Evolutionary conservation across 257 asterid genomes (phyloP).

Genomic region (Nyctanthes arbortristis): DNA sequence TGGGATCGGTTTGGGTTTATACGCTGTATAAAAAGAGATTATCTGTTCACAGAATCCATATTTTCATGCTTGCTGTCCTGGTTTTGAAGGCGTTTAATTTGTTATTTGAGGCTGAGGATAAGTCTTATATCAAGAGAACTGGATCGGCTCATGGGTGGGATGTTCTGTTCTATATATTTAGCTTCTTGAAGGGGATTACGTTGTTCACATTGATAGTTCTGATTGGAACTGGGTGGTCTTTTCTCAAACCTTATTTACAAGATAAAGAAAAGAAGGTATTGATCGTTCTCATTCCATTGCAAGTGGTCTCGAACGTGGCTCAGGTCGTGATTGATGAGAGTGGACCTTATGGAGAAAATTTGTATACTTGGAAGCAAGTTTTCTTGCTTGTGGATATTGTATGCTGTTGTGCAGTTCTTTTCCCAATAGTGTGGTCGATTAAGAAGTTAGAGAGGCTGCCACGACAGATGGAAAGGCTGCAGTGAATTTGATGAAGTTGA

Average conservation of each 20-base stretch:
- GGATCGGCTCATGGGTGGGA: constrained; percentile 90
- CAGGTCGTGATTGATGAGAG: constrained; percentile 82
- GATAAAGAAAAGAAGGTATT: constrained; percentile 88
- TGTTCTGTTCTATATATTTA: constrained; percentile 68
- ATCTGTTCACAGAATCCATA: constrained; percentile 61
- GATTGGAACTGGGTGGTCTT: constrained; percentile 94
- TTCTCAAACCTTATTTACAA: constrained; percentile 80
- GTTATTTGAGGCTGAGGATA: constrained; percentile 82
- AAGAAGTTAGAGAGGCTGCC: constrained; percentile 91
- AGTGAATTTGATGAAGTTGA: constrained; percentile 88
- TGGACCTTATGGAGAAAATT: constrained; percentile 69
- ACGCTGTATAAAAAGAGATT: constrained; percentile 60
- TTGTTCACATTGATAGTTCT: constrained; percentile 69
- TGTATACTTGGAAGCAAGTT: constrained; percentile 78
- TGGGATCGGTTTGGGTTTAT: constrained; percentile 55
- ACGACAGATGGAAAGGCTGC: constrained; percentile 88
- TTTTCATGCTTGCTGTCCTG: constrained; percentile 76
- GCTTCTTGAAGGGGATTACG: constrained; percentile 71
- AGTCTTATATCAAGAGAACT: constrained; percentile 60
- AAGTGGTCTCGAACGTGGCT: constrained; percentile 75
- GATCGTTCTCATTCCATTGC: constrained; percentile 81
- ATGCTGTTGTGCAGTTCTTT: constrained; percentile 81
- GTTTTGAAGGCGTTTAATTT: constrained; percentile 62
- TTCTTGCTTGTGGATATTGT: constrained; percentile 81
- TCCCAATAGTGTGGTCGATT: constrained; percentile 93